These are phyloP conservation scores for Rhytidhysteron rufulum DNA, from an alignment of 2,329 filamentous ascomycete genomes.

Conservation along the genomic window DNA sequence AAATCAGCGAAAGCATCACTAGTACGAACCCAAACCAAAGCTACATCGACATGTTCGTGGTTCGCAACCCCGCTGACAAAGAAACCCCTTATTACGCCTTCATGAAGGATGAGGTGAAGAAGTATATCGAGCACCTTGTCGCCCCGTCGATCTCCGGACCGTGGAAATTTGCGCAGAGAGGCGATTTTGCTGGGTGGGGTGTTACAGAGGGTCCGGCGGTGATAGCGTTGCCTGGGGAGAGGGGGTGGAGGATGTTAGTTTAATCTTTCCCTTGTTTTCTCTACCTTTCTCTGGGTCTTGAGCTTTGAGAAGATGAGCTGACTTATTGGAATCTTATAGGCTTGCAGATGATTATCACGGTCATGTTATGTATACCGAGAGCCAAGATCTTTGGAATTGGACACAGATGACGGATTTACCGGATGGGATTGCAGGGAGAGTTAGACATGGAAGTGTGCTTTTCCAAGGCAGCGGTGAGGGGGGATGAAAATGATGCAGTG, in stretches of 20 bases:
- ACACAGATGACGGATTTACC: slow-evolving; percentile 1
- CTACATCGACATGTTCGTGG: slow-evolving; percentile 3
- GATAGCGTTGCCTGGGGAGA: not conserved
- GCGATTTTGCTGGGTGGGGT: slow-evolving; percentile 2
- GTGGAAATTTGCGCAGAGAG: slow-evolving; percentile 1
- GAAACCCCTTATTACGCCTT: slow-evolving; percentile 1
- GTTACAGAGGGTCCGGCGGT: slow-evolving; percentile 1
- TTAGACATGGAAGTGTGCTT: slow-evolving; percentile 2
- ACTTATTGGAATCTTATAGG: not conserved
- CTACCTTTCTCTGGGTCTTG: not conserved
- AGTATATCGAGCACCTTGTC: slow-evolving; percentile 1
- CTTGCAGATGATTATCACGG: slow-evolving; percentile 2
- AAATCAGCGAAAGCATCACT: not conserved
- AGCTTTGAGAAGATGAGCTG: not conserved
- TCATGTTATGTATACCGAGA: slow-evolving; percentile 1
- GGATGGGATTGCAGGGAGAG: slow-evolving; percentile 1
- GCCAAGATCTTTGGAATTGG: slow-evolving; percentile 2
- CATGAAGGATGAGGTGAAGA: slow-evolving; percentile 2
- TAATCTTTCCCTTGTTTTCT: not conserved
- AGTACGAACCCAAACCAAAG: not conserved
- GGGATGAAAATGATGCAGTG: no score
- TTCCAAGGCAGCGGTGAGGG: no score
- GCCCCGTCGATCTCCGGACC: not conserved
- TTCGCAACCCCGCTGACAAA: not conserved
- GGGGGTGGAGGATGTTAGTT: slow-evolving; percentile 1